Conservation (phyloP, 2,329 filamentous ascomycete species). For the Penicillium sp. region DNA sequence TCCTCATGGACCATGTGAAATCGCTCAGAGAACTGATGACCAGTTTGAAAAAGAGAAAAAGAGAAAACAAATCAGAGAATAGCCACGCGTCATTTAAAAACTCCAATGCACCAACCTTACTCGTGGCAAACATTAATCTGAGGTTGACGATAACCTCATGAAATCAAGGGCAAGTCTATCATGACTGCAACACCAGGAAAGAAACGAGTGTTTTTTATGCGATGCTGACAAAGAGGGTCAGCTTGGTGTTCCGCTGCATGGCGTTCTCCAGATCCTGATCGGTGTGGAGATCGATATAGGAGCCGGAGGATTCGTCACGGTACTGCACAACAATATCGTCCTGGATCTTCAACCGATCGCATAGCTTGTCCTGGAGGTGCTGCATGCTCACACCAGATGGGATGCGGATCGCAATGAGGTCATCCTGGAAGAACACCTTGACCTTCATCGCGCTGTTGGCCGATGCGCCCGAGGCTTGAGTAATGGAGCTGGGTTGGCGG, state of each 20-base stretch:
- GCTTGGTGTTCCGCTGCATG: conserved; percentile 79
- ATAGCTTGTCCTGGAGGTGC: conserved; percentile 78
- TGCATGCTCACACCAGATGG: conserved; percentile 74
- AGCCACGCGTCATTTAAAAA: conserved; percentile 13
- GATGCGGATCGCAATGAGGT: conserved; percentile 87
- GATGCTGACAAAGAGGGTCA: conserved; percentile 67
- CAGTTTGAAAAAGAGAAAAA: conserved; percentile 1
- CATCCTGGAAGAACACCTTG: conserved; percentile 90
- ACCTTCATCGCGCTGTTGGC: conserved; percentile 70
- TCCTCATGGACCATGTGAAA: conserved; percentile 19
- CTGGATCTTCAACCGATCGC: conserved; percentile 75
- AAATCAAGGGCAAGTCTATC: conserved; percentile 17
- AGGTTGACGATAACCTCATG: conserved; percentile 8
- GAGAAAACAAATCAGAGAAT: background rate
- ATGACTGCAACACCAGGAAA: conserved; percentile 7
- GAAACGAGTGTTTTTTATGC: conserved; percentile 24
- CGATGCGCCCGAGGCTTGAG: conserved; percentile 41
- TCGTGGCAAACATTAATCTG: conserved; percentile 15
- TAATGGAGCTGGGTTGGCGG: conserved; percentile 55
- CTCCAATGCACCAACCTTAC: conserved; percentile 25
- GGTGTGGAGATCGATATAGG: conserved; percentile 71
- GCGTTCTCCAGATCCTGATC: conserved; percentile 80
- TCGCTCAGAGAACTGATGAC: conserved; percentile 26
- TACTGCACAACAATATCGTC: conserved; percentile 79
- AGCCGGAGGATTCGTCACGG: conserved; percentile 75